Conservation (phyloP, 352 stramenopile species). For the Globisporangium parvum region DNA sequence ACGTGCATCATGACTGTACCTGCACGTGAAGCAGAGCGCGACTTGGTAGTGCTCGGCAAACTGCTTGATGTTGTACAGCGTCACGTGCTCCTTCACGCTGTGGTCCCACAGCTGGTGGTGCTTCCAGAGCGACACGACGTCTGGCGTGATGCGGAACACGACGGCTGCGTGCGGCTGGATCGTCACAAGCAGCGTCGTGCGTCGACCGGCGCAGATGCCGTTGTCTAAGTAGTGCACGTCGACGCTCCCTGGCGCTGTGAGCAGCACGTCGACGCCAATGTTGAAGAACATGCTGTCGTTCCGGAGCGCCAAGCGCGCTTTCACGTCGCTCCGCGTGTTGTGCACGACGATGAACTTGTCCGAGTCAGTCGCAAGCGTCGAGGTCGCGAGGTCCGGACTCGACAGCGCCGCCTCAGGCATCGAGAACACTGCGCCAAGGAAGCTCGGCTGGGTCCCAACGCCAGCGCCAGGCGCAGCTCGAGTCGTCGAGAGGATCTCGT, state of each 20-base stretch:
- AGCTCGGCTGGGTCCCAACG: constrained; percentile 57
- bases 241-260: constrained; percentile 28
- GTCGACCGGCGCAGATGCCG: constrained; percentile 60
- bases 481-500: constrained; percentile 23
- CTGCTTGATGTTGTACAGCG: constrained; percentile 88
- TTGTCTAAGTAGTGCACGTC: constrained; percentile 63
- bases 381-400: constrained; percentile 22
- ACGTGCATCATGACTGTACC: constrained; percentile 24
- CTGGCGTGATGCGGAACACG: constrained; percentile 66
- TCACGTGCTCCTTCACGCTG: constrained; percentile 85
- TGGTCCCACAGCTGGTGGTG: constrained; percentile 83
- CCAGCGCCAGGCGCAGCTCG: constrained; percentile 15
- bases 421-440: constrained; percentile 73
- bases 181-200: constrained; percentile 59
- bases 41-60: constrained; percentile 87
- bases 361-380: constrained; percentile 24
- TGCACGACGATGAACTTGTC: constrained; percentile 75
- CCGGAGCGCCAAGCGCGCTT: constrained; percentile 62
- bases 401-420: constrained; percentile 66
- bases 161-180: constrained; percentile 48
- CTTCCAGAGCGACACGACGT: constrained; percentile 64
- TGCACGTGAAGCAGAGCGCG: constrained; percentile 83
- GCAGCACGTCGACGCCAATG: constrained; percentile 42
- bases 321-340: constrained; percentile 61
- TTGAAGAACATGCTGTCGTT: constrained; percentile 88